These are phyloP conservation scores for Leersia perrieri DNA, from an alignment of 176 grass and related monocot genomes.

Conservation along the genomic window DNA sequence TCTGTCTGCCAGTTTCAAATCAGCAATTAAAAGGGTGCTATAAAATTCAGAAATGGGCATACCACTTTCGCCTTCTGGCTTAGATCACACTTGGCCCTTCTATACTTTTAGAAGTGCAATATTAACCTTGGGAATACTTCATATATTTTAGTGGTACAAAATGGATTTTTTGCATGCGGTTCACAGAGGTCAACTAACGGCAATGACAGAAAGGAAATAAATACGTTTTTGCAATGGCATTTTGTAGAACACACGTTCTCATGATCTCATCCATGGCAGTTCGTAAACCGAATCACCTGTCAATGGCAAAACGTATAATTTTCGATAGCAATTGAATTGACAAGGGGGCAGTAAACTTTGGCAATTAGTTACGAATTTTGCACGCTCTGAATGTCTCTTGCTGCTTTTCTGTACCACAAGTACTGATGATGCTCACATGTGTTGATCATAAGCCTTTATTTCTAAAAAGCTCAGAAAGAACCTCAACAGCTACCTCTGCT, in stretches of 20 bases:
- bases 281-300: too few relatives aligned
- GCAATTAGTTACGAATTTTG: neutral
- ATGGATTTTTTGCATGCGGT: too few relatives aligned
- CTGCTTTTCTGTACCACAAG: neutral
- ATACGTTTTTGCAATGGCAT: too few relatives aligned
- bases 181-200: too few relatives aligned
- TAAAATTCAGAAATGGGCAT: neutral
- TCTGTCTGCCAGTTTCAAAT: neutral
- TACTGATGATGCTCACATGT: neutral
- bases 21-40: neutral
- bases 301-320: too few relatives aligned
- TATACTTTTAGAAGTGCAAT: too few relatives aligned
- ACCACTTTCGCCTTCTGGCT: neutral
- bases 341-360: neutral
- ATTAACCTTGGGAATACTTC: too few relatives aligned
- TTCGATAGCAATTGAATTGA: too few relatives aligned
- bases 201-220: too few relatives aligned
- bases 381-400: neutral
- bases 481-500: constrained; percentile 7
- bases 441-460: neutral
- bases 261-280: too few relatives aligned
- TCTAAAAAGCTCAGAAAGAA: constrained; percentile 15
- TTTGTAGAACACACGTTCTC: too few relatives aligned
- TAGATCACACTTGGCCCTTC: neutral
- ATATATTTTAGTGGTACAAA: too few relatives aligned